Base-by-base conservation (phyloP, 2,329 filamentous ascomycete species). In the Fusarium sp. region DNA sequence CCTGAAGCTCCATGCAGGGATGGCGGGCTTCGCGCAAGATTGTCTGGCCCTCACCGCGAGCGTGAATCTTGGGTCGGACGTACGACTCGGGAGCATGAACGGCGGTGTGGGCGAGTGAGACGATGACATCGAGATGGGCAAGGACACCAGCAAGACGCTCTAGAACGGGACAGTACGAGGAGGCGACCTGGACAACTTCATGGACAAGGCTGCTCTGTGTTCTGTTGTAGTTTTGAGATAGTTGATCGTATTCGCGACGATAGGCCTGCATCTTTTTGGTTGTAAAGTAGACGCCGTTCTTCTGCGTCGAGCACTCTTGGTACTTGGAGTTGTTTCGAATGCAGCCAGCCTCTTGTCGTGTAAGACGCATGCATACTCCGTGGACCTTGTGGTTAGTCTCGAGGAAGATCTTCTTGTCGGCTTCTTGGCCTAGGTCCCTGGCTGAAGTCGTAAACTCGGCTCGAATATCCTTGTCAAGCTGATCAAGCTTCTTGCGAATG, bases 201-300 rank as follows among this genome's bases (percentile, higher is more conserved):
- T 86, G 88, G 21, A 98, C 95, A 4, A 99, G 82, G 42, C 93
- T 93, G 59, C 86, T 90, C 77, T 99, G 96, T 0, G 93, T 98
- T 49, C 93, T 88, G 77, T 96, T 96, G 80, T 99, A 99, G 72
- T 92, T 97, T 60, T 93, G 89, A 1, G 92, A 96, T 1, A 97
- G 83, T 75, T 98, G 93, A 71, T 99, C 94, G 66, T 96, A 93
- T 70, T 99, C 94, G 49, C 94, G 87, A 29, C 95, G 89, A 69
- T 93, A 85, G 23, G 87, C 84, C 71, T 93, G 89, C 68, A 99
- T 82, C 29, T 84, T 87, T 49, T 87, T 88, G 4, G 95, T 99
- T 1, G 95, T 98, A 76, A 99, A 99, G 79, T 95, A 99, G 51
- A 98, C 95, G 38, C 95, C 95, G 73, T 97, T 99, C 83, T 99